Evolutionary conservation across 1,284 basidiomycete genomes (phyloP).

Genomic region (Ceratobasidium sp.): DNA sequence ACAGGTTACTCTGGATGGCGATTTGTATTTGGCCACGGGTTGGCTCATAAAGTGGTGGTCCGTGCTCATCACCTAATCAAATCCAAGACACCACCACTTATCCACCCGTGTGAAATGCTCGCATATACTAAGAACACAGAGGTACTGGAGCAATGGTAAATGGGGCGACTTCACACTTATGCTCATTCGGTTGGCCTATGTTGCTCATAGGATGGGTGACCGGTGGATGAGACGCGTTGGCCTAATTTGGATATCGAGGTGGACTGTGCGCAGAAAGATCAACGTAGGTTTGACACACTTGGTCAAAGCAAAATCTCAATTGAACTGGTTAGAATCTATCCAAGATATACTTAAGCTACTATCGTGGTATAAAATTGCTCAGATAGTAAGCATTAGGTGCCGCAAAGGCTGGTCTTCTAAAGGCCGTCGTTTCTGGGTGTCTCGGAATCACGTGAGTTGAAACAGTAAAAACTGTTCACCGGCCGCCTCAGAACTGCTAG

Average conservation of each 20-base stretch:
- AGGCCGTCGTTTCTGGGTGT: neutral
- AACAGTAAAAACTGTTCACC: slow-evolving; percentile 13
- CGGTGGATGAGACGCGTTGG: slow-evolving; percentile 10
- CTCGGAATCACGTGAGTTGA: slow-evolving; percentile 39
- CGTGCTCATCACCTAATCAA: neutral
- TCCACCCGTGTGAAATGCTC: neutral
- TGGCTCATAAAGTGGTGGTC: neutral
- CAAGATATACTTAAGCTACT: neutral
- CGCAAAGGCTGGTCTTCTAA: neutral
- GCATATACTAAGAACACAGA: neutral
- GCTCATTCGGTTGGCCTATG: too few species aligned
- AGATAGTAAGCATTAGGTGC: neutral
- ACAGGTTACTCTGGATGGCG: neutral
- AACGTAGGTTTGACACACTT: neutral
- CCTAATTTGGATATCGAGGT: slow-evolving; percentile 35
- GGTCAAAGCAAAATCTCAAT: neutral
- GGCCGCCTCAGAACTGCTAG: neutral
- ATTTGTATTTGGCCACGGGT: neutral
- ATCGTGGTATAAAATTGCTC: neutral
- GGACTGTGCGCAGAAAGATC: slow-evolving; percentile 27
- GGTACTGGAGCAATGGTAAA: neutral
- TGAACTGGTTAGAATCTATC: neutral
- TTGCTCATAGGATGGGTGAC: neutral
- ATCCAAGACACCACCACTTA: neutral
- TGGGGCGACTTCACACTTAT: too few species aligned